These are phyloP conservation scores for Solanum ossicruentum DNA, from an alignment of 257 asterid genomes.

Conservation along the genomic window DNA sequence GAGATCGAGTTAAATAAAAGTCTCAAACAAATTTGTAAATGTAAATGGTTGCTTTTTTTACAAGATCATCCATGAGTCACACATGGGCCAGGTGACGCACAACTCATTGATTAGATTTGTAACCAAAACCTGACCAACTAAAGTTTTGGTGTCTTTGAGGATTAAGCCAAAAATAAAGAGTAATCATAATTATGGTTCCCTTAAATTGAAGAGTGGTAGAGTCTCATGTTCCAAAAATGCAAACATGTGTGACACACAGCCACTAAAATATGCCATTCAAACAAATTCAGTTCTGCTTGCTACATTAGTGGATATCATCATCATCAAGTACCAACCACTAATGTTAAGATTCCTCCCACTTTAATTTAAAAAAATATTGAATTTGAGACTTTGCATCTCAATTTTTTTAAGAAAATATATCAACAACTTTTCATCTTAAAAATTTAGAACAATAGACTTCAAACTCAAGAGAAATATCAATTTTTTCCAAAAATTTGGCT, in stretches of 20 bases:
- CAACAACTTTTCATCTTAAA: too few species aligned
- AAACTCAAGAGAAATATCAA: too few species aligned
- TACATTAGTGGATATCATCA: background rate
- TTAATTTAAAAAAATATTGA: too few species aligned
- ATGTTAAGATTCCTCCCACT: background rate
- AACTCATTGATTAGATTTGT: background rate
- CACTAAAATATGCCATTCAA: background rate
- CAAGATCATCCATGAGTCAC: background rate
- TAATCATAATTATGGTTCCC: conserved; percentile 2
- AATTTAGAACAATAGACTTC: background rate
- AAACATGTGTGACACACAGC: background rate
- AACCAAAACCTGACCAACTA: background rate
- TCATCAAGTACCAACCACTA: background rate
- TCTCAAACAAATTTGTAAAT: background rate
- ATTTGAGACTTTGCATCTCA: too few species aligned
- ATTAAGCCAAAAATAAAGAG: background rate
- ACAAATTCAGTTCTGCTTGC: background rate
- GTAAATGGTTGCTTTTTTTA: background rate
- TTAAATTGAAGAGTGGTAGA: background rate
- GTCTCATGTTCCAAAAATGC: background rate
- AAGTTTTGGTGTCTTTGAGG: background rate
- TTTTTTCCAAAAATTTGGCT: background rate
- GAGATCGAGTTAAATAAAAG: too few species aligned
- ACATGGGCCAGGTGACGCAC: background rate
- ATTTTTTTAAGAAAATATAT: too few species aligned